These are phyloP conservation scores for Leucocoprinus birnbaumii DNA, from an alignment of 768 basidiomycete species.

Conservation along the genomic window DNA sequence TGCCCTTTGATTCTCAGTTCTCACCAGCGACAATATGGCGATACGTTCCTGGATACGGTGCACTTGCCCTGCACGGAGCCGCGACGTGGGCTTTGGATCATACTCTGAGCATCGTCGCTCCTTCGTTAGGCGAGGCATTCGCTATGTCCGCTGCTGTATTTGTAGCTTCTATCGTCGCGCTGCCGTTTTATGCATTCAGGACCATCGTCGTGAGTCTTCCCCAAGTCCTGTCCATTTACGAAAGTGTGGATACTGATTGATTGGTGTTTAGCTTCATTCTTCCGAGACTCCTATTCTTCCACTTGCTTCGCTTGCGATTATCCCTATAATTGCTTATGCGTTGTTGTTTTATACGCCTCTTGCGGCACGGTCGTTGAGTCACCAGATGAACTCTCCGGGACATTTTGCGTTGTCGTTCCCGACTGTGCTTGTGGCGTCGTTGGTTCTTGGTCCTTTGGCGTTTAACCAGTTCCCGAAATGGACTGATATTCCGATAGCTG, in stretches of 20 bases:
- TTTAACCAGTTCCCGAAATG: conserved; percentile 61
- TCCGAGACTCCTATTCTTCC: conserved; percentile 52
- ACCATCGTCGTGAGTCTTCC: conserved; percentile 49
- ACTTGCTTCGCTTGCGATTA: conserved; percentile 49
- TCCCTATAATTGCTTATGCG: conserved; percentile 63
- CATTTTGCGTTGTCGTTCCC: conserved; percentile 61
- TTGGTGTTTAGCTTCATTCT: conserved; percentile 45
- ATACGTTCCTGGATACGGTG: conserved; percentile 63
- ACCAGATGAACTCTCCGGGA: conserved; percentile 49
- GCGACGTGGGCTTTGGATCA: conserved; percentile 63
- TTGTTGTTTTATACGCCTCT: conserved; percentile 60
- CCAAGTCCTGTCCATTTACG: not conserved
- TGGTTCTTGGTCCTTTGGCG: conserved; percentile 54
- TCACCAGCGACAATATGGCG: conserved; percentile 37
- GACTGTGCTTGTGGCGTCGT: conserved; percentile 42
- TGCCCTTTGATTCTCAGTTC: conserved; percentile 53
- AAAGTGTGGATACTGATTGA: conserved; percentile 1
- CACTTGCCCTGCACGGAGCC: conserved; percentile 55
- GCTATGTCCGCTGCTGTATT: conserved; percentile 54
- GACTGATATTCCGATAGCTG: conserved; percentile 56
- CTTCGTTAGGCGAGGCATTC: conserved; percentile 55
- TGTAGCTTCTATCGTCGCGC: conserved; percentile 59
- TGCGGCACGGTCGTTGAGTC: conserved; percentile 42
- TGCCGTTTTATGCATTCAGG: conserved; percentile 64
- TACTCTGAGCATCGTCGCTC: conserved; percentile 53